Conservation (phyloP, 2,329 filamentous ascomycete genomes). For the Colletotrichum echinochloae region DNA sequence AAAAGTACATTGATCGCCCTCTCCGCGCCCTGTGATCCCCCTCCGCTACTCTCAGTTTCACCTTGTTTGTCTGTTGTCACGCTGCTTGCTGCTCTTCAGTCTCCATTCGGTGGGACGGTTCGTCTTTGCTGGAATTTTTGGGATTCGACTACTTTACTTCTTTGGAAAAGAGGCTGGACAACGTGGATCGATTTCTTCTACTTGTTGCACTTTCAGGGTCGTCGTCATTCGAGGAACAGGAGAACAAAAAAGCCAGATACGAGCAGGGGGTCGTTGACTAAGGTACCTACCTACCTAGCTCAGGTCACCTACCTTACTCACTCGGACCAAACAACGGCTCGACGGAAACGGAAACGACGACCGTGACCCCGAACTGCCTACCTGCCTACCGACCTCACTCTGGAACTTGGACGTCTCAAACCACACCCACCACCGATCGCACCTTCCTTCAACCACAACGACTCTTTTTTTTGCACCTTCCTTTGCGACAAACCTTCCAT, state of each 20-base stretch:
- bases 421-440: conserved; percentile 1
- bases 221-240: conserved; percentile 2
- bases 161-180: conserved; percentile 32
- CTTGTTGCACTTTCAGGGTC: not conserved
- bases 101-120: conserved; percentile 23
- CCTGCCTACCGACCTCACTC: conserved; percentile 32
- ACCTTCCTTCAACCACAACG: conserved; percentile 18
- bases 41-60: conserved; percentile 32
- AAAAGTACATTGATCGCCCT: conserved; percentile 32
- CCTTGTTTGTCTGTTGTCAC: conserved; percentile 29
- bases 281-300: too few relatives aligned
- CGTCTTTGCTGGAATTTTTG: conserved; percentile 22
- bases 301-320: too few relatives aligned
- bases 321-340: not conserved
- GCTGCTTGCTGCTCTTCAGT: conserved; percentile 25
- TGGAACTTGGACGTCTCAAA: conserved; percentile 26
- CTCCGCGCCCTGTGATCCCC: conserved; percentile 20
- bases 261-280: conserved; percentile 3
- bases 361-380: conserved; percentile 30
- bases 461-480: conserved; percentile 24
- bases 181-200: conserved; percentile 12
- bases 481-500: not conserved
- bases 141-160: conserved; percentile 27
- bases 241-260: not conserved
- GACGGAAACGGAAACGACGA: conserved; percentile 29